Evolutionary conservation across 73 alveolate species (phyloP).

Genomic region (Tetrahymena thermophila): DNA sequence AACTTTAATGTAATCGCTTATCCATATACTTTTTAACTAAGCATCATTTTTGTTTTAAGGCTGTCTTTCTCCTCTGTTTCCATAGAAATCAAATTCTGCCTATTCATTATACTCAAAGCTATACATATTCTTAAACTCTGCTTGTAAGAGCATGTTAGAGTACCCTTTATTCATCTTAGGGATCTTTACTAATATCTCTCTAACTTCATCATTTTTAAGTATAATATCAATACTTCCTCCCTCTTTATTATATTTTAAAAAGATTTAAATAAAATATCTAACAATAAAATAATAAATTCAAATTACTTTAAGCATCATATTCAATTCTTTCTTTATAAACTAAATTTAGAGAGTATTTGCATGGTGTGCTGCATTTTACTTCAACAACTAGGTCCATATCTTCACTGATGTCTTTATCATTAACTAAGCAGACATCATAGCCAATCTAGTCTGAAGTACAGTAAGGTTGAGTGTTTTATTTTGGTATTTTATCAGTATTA

Average conservation of each 20-base stretch:
- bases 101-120: background rate
- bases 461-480: background rate
- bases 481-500: background rate
- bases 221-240: background rate
- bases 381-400: background rate
- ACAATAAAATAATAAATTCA: background rate
- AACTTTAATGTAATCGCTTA: background rate
- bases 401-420: background rate
- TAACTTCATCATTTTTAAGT: background rate
- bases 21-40: background rate
- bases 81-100: background rate
- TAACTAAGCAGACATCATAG: background rate
- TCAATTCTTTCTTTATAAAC: background rate
- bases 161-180: background rate
- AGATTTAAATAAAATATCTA: background rate
- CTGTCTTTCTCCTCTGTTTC: background rate
- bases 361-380: background rate
- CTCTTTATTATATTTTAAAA: background rate
- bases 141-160: background rate
- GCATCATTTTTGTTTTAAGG: background rate
- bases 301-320: background rate
- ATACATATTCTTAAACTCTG: background rate
- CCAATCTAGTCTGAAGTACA: background rate
- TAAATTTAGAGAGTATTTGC: background rate
- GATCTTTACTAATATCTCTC: background rate